Evolutionary conservation across 495 filamentous ascomycete species (phyloP).

Genomic region (Aspergillus indologenus): DNA sequence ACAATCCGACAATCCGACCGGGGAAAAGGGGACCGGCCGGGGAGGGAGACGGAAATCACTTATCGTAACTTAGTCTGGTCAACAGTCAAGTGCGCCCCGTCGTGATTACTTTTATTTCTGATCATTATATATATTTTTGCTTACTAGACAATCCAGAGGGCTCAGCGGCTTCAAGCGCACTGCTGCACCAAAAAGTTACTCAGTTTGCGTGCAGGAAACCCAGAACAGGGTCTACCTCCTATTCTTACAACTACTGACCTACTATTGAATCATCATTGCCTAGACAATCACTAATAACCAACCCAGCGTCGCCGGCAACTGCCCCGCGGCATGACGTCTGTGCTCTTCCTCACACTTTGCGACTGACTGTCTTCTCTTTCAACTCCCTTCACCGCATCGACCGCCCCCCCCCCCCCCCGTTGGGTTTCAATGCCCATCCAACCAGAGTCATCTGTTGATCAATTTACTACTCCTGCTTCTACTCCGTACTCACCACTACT

Average conservation of each 20-base stretch:
- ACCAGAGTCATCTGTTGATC: constrained; percentile 20
- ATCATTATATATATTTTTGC: too few relatives aligned
- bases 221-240: not conserved
- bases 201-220: too few relatives aligned
- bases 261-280: not conserved
- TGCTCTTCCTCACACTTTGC: constrained; percentile 15
- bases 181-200: too few relatives aligned
- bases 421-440: constrained; percentile 23
- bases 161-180: too few relatives aligned
- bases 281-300: not conserved
- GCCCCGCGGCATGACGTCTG: constrained; percentile 30
- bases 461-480: constrained; percentile 11
- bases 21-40: not conserved
- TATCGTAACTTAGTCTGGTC: too few relatives aligned
- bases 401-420: not conserved
- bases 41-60: not conserved
- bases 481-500: not conserved
- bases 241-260: not conserved
- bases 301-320: constrained; percentile 8
- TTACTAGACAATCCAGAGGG: too few relatives aligned
- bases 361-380: not conserved
- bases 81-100: too few relatives aligned
- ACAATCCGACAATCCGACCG: not conserved
- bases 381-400: constrained; percentile 22
- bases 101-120: too few relatives aligned